phyloP scores from a whole-genome alignment of 495 filamentous ascomycete species.

The Penicillium steckii region DNA sequence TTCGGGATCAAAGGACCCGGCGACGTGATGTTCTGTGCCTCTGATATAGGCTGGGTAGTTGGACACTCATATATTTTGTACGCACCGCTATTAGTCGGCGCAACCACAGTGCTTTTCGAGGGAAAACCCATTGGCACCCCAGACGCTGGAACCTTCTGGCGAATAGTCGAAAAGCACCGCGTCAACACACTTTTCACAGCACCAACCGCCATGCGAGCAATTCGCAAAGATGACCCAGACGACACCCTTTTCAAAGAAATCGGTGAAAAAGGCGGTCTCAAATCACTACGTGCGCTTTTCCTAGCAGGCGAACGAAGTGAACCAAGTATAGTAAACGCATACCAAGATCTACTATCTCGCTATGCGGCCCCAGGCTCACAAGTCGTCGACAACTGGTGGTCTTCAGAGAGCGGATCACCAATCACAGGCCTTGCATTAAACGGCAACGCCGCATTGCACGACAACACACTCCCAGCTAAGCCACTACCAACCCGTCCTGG shows the following conservation, averaged over 20 bases:
- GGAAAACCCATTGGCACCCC: slow-evolving; percentile 92
- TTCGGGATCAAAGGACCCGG: slow-evolving; percentile 78
- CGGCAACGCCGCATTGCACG: slow-evolving; percentile 26
- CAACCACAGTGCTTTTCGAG: slow-evolving; percentile 85
- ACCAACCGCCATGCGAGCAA: slow-evolving; percentile 82
- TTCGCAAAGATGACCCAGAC: slow-evolving; percentile 79
- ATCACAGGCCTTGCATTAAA: slow-evolving; percentile 76
- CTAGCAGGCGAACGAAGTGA: slow-evolving; percentile 89
- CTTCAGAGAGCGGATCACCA: slow-evolving; percentile 84
- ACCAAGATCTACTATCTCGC: slow-evolving; percentile 64
- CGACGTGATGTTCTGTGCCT: slow-evolving; percentile 82
- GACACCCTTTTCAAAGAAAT: slow-evolving; percentile 60
- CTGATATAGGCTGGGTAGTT: slow-evolving; percentile 85
- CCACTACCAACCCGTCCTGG: slow-evolving; percentile 70
- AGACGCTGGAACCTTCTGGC: slow-evolving; percentile 83
- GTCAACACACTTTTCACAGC: slow-evolving; percentile 84
- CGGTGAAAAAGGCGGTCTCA: slow-evolving; percentile 64
- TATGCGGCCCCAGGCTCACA: slow-evolving; percentile 62
- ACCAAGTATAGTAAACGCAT: slow-evolving; percentile 78
- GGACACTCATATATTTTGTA: slow-evolving; percentile 87
- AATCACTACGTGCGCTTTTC: slow-evolving; percentile 69
- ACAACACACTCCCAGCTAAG: slow-evolving; percentile 2
- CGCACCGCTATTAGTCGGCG: slow-evolving; percentile 77
- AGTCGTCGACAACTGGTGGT: slow-evolving; percentile 97
- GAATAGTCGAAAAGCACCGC: slow-evolving; percentile 78